These are phyloP conservation scores for Colletotrichum sp. DNA, from an alignment of 2,329 filamentous ascomycete species.

Conservation along the genomic window DNA sequence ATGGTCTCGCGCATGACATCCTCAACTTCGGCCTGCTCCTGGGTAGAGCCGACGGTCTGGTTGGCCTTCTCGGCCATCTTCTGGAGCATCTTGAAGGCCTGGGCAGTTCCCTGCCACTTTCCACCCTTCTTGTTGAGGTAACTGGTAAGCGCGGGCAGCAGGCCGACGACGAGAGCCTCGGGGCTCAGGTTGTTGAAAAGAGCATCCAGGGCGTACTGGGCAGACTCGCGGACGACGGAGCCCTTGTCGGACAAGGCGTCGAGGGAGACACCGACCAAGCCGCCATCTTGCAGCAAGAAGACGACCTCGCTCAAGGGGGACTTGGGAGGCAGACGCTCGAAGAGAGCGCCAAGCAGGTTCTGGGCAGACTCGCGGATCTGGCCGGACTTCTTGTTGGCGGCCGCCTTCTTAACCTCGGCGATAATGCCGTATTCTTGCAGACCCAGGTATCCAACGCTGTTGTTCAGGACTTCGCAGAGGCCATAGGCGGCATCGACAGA, in stretches of 20 bases:
- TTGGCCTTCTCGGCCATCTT: conserved; percentile 96
- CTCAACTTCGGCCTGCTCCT: conserved; percentile 86
- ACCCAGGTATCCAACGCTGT: conserved; percentile 58
- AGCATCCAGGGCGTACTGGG: conserved; percentile 91
- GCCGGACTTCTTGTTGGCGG: conserved; percentile 91
- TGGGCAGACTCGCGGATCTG: conserved; percentile 87
- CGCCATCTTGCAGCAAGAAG: conserved; percentile 82
- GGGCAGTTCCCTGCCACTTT: conserved; percentile 97
- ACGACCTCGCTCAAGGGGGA: conserved; percentile 81
- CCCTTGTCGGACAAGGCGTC: conserved; percentile 92
- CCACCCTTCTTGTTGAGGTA: conserved; percentile 86
- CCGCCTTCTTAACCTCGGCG: conserved; percentile 71
- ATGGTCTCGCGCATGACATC: conserved; percentile 89
- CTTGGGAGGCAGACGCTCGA: conserved; percentile 83
- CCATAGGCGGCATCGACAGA: conserved; percentile 70
- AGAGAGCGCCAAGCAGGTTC: conserved; percentile 91
- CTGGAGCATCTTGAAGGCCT: conserved; percentile 82
- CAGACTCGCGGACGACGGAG: conserved; percentile 84
- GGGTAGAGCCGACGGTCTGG: conserved; percentile 76
- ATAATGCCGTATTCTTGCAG: conserved; percentile 60
- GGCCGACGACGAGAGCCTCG: conserved; percentile 82
- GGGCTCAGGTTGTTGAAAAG: conserved; percentile 80
- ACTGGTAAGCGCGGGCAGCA: conserved; percentile 75
- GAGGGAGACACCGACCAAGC: conserved; percentile 73
- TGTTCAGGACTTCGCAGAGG: conserved; percentile 64